Percentiles rank a stretch among this genome's conserved stretches.
These are phyloP conservation scores for Penicillium ucsense DNA, from an alignment of 495 filamentous ascomycete genomes.

Conservation along the genomic window DNA sequence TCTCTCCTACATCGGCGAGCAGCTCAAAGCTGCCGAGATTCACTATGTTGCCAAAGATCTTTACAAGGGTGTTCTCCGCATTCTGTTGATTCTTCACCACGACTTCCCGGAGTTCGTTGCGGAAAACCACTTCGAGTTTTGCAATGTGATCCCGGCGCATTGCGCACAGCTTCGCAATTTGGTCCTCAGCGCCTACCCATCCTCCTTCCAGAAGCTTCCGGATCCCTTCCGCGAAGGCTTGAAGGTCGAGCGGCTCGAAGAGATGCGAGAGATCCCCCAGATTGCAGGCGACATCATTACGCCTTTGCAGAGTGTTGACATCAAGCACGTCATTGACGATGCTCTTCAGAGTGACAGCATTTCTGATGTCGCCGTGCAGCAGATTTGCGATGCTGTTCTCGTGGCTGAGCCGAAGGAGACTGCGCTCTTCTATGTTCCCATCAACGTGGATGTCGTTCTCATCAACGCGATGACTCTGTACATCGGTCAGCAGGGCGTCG, in stretches of 20 bases:
- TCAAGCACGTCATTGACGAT: conserved; percentile 60
- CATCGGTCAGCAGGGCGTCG: conserved; percentile 62
- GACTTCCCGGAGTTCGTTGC: conserved; percentile 91
- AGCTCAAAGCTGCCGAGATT: conserved; percentile 66
- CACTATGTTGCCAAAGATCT: conserved; percentile 64
- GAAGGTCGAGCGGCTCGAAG: conserved; percentile 72
- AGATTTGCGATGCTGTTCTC: conserved; percentile 59
- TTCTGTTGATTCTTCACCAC: conserved; percentile 78
- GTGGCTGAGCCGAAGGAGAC: conserved; percentile 42
- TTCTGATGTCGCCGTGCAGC: conserved; percentile 57
- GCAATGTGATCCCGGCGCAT: conserved; percentile 74
- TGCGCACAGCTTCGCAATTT: conserved; percentile 85
- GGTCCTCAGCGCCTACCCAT: conserved; percentile 74
- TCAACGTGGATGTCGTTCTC: conserved; percentile 59
- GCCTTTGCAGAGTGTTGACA: conserved; percentile 48
- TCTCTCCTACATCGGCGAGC: conserved; percentile 65
- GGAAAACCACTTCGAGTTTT: conserved; percentile 76
- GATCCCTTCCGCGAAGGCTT: conserved; percentile 74
- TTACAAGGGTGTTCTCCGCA: conserved; percentile 73
- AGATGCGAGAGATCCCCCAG: conserved; percentile 56
- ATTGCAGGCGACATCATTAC: conserved; percentile 51
- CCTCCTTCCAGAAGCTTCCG: conserved; percentile 62
- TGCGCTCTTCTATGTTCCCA: conserved; percentile 48
- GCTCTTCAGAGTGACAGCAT: conserved; percentile 48
- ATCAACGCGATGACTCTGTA: conserved; percentile 77